phyloP scores from a whole-genome alignment of 164 flowering plant genomes.

The Berberis thunbergii region DNA sequence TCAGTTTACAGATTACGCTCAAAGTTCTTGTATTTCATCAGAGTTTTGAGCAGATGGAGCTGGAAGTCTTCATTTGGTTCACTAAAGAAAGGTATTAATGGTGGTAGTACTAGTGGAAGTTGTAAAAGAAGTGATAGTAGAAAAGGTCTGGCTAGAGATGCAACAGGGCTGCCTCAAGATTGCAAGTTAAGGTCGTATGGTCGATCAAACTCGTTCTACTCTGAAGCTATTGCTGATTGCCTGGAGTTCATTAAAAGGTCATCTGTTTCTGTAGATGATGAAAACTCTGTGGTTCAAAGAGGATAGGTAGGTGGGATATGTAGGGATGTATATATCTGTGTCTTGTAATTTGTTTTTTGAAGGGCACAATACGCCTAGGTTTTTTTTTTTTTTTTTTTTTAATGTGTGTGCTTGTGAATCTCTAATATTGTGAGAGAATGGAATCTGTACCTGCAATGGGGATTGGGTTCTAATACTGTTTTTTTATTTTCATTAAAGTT shows the following conservation, averaged over 20 bases:
- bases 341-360: not conserved
- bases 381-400: too few species aligned
- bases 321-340: not conserved
- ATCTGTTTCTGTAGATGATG: constrained; percentile 34
- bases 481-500: not conserved
- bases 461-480: not conserved
- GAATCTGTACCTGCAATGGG: not conserved
- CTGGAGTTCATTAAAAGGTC: constrained; percentile 65
- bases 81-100: constrained; percentile 11
- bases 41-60: constrained; percentile 25
- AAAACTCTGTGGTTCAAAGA: constrained; percentile 7
- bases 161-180: not conserved
- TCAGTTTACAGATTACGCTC: constrained; percentile 26
- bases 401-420: not conserved
- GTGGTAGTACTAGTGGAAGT: not conserved
- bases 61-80: constrained; percentile 27
- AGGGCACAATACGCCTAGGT: not conserved
- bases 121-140: constrained; percentile 6
- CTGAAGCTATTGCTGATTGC: constrained; percentile 78
- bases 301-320: not conserved
- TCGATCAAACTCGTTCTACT: constrained; percentile 54
- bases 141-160: constrained; percentile 4
- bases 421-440: too few species aligned
- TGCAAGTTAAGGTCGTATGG: constrained; percentile 22
- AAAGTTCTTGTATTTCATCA: constrained; percentile 28